A percentile compares a stretch with the other conserved stretches of the same genome.
phyloP scores from a whole-genome alignment of 768 basidiomycete genomes.

The Pilatotrama ljubarskyi region DNA sequence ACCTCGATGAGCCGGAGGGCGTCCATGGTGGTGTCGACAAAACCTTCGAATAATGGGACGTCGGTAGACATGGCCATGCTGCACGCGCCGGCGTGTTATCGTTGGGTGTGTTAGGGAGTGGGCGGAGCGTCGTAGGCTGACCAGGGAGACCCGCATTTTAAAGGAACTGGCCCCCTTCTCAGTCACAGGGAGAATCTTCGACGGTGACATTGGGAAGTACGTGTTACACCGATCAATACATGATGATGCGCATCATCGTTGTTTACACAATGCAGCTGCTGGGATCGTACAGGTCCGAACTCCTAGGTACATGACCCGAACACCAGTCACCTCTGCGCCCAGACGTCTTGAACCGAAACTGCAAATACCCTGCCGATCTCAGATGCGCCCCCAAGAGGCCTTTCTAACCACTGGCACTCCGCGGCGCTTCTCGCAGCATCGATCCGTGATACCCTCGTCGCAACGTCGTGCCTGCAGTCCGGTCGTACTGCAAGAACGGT shows the following conservation, averaged over 20 bases:
- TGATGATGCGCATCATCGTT: conserved; percentile 9
- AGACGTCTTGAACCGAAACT: conserved; percentile 2
- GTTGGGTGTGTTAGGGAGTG: background rate
- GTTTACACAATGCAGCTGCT: conserved; percentile 13
- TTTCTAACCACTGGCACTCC: background rate
- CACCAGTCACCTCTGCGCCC: background rate
- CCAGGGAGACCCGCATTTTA: conserved; percentile 8
- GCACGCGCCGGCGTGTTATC: background rate
- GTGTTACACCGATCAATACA: conserved; percentile 20
- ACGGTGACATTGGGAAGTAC: conserved; percentile 17
- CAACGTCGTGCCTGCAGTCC: conserved; percentile 4
- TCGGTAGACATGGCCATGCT: conserved; percentile 23
- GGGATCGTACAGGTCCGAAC: conserved; percentile 6
- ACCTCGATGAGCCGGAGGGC: conserved; percentile 70
- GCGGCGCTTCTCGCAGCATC: conserved; percentile 10
- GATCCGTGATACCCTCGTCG: conserved; percentile 1
- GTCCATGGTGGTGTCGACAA: conserved; percentile 79
- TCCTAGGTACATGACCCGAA: conserved; percentile 14
- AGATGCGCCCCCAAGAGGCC: background rate
- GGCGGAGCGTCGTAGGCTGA: conserved; percentile 5
- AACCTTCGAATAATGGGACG: conserved; percentile 69
- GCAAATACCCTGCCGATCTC: conserved; percentile 13
- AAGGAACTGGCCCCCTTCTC: background rate
- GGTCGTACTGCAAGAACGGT: background rate
- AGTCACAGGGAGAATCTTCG: conserved; percentile 15